Percentiles rank a stretch among this genome's conserved stretches.
phyloP scores from a whole-genome alignment of 306 rosid genomes.

The Trifolium repens region DNA sequence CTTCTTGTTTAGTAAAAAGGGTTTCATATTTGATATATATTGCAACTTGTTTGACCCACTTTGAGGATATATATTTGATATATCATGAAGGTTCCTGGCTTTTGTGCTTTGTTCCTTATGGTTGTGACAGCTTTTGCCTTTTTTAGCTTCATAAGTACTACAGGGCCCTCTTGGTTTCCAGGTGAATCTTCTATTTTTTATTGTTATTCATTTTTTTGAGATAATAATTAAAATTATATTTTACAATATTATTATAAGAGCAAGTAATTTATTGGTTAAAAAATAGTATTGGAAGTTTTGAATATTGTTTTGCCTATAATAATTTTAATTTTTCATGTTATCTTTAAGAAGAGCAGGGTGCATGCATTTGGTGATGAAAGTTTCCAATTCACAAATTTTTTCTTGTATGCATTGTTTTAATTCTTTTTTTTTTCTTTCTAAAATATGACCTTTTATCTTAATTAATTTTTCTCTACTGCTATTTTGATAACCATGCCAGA shows the following conservation, averaged over 20 bases:
- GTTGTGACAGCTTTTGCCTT: constrained; percentile 43
- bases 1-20: not conserved
- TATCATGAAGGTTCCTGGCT: constrained; percentile 57
- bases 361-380: constrained; percentile 32
- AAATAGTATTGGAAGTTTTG: not conserved
- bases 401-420: no score
- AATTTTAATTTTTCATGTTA: not conserved
- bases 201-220: not conserved
- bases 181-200: constrained; percentile 40
- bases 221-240: no score
- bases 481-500: not conserved
- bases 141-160: constrained; percentile 44
- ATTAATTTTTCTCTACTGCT: not conserved
- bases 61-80: not conserved
- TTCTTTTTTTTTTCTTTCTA: no score
- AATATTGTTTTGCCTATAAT: not conserved
- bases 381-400: not conserved
- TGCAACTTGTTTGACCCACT: not conserved
- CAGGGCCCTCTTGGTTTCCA: constrained; percentile 32
- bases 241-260: no score
- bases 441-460: no score
- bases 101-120: constrained; percentile 52
- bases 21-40: not conserved
- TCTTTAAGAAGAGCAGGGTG: constrained; percentile 21
- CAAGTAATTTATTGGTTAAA: no score